Base-by-base conservation (phyloP, 371 early-diverging fungal species). In the Funneliformis caledonium region DNA sequence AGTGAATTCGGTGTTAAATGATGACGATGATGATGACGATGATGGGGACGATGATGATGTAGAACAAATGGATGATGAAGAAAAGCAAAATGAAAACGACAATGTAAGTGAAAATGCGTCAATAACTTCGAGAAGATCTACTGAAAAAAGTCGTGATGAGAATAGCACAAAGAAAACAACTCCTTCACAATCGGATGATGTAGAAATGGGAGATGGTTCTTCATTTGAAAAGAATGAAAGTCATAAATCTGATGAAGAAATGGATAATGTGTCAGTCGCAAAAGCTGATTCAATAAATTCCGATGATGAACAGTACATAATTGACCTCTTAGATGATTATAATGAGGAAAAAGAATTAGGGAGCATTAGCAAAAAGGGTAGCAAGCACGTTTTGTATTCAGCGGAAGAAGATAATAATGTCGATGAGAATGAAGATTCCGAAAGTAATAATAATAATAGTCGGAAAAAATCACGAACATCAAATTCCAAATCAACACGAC, bases 21-120 rank as follows among this genome's bases (percentile, higher is more conserved):
- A 80, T 33, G 81, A 81, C 2, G 77, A 64, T 62, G 81, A 80
- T 33, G 82, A 81, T 2, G 62, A 78, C 3, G 82, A 81, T 1
- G 82, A 78, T 10, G 81, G 61, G 0, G 78, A 76, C 19, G 78
- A 83, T 0, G 76, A 81, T 37, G 70, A 70, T 37, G 45, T 64
- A 3, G 80, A 74, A 11, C 67, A 72, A 48, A 80, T 73, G 1
- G 82, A 80, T 5, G 78, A 69, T 11, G 81, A 83, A 11, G 82
- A 76, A 14, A 77, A 82, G 8, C 82, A 84, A 16, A 76, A 82
- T 9, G 80, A 84, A 22, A 60, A 48, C 1, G 80, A 81, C 19
- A 65, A 78, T 60, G 74, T 47, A 37, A 45, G 81, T 14, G 82
- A 82, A 7, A 19, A 7, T 19, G 56, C 56, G 16, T 56, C 56